Evolutionary conservation across 1,139 yeast genomes (phyloP).

Genomic region (Blastobotrys arbuscula): DNA sequence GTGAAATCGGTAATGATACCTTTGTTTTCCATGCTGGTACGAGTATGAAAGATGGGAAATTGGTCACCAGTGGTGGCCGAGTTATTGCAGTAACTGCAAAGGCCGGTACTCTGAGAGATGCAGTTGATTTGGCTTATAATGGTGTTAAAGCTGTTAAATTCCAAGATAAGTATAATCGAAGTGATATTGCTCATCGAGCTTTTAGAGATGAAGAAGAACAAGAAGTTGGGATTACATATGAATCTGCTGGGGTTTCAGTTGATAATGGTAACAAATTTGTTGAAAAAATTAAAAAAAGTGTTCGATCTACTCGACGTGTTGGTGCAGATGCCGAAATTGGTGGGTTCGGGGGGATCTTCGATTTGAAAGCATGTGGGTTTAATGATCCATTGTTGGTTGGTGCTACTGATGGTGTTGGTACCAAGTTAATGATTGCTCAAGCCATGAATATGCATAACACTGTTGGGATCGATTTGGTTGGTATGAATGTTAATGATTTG

Average conservation of each 20-base stretch:
- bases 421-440: constrained; percentile 93
- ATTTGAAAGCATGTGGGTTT: constrained; percentile 83
- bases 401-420: constrained; percentile 99
- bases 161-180: constrained; percentile 73
- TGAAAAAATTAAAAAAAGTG: constrained; percentile 83
- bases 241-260: constrained; percentile 94
- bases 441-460: constrained; percentile 83
- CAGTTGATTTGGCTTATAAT: constrained; percentile 78
- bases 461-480: constrained; percentile 96
- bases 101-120: constrained; percentile 66
- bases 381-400: constrained; percentile 79
- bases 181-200: constrained; percentile 94
- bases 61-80: constrained; percentile 91
- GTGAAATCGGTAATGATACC: constrained; percentile 43
- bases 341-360: constrained; percentile 97
- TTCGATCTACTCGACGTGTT: constrained; percentile 88
- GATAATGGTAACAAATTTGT: constrained; percentile 91
- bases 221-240: constrained; percentile 54
- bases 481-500: constrained; percentile 97
- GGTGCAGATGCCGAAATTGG: constrained; percentile 99
- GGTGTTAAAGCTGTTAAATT: constrained; percentile 78
- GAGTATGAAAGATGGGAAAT: constrained; percentile 45
- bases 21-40: constrained; percentile 97
- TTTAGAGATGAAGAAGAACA: constrained; percentile 42
- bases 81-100: constrained; percentile 92